Conservation (phyloP, 2,329 filamentous ascomycete genomes). For the Colletotrichum falcatum region DNA sequence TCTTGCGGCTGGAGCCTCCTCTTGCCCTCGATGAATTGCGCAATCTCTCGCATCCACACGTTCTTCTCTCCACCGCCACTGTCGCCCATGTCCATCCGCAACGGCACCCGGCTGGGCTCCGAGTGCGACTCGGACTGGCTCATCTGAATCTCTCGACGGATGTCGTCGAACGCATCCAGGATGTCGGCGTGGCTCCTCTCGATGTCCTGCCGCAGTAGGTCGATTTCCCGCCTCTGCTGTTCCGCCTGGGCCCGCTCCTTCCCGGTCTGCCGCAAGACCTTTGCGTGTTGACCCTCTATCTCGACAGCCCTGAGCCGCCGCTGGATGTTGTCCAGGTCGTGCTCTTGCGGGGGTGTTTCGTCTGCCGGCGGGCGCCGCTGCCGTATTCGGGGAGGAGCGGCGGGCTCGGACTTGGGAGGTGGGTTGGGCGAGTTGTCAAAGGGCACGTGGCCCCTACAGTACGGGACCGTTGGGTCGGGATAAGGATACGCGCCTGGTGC, state of each 20-base stretch:
- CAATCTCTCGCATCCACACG: neutral
- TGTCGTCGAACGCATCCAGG: neutral
- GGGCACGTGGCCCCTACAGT: neutral
- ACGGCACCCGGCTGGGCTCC: neutral
- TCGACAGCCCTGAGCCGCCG: neutral
- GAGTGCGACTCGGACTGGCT: neutral
- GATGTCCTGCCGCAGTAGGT: neutral
- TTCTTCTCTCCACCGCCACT: neutral
- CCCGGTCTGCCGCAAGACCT: neutral
- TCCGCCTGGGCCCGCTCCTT: neutral
- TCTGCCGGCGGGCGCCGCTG: neutral
- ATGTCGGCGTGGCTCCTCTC: neutral
- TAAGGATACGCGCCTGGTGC: neutral
- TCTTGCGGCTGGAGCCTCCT: neutral
- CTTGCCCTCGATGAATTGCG: neutral
- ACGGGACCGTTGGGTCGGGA: too few relatives aligned
- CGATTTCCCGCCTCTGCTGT: neutral
- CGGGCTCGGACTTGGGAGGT: neutral
- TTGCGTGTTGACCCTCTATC: neutral
- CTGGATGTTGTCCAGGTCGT: neutral
- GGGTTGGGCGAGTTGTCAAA: neutral
- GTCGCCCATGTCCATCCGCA: neutral
- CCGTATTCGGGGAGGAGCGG: neutral
- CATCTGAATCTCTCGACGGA: neutral
- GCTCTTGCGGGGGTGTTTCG: neutral